Percentiles rank a stretch among this genome's conserved stretches.
Evolutionary conservation across 2,329 filamentous ascomycete species (phyloP).

Genomic region (Hirsutella minnesotensis): DNA sequence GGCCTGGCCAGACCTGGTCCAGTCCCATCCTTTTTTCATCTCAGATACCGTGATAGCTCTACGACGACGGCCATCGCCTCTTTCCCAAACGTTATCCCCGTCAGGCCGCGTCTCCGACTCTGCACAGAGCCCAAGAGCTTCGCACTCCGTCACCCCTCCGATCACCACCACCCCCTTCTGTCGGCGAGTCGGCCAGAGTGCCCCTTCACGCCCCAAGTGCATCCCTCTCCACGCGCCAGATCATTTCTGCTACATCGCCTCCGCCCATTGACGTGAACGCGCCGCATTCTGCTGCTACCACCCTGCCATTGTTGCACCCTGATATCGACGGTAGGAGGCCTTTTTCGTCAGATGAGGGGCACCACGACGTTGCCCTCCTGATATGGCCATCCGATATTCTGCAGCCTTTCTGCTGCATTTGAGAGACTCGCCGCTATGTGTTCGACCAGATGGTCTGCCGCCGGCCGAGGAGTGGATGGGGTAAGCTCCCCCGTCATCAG

Average conservation of each 20-base stretch:
- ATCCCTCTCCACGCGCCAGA: no score
- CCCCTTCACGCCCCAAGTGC: no score
- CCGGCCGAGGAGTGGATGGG: slow-evolving; percentile 95
- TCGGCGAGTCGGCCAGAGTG: not conserved
- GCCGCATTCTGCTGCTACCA: no score
- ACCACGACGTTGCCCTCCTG: slow-evolving; percentile 19
- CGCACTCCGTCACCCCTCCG: not conserved
- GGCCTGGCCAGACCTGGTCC: not conserved
- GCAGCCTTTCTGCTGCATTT: slow-evolving; percentile 65
- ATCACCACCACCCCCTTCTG: not conserved
- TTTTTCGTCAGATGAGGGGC: slow-evolving; percentile 22
- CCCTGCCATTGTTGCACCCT: no score
- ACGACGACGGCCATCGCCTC: no score
- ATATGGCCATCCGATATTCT: slow-evolving; percentile 56
- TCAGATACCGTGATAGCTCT: not conserved
- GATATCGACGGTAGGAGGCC: slow-evolving; percentile 9
- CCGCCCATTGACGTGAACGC: no score
- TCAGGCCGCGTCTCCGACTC: no score
- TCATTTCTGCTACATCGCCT: no score
- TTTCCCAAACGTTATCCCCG: no score
- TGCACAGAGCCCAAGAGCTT: no score
- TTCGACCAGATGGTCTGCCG: slow-evolving; percentile 67
- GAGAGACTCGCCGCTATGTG: slow-evolving; percentile 70
- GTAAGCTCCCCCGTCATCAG: slow-evolving; percentile 35
- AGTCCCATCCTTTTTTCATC: not conserved